Base-by-base conservation (phyloP, 352 stramenopile genomes). In the Phytophthora colocasiae region DNA sequence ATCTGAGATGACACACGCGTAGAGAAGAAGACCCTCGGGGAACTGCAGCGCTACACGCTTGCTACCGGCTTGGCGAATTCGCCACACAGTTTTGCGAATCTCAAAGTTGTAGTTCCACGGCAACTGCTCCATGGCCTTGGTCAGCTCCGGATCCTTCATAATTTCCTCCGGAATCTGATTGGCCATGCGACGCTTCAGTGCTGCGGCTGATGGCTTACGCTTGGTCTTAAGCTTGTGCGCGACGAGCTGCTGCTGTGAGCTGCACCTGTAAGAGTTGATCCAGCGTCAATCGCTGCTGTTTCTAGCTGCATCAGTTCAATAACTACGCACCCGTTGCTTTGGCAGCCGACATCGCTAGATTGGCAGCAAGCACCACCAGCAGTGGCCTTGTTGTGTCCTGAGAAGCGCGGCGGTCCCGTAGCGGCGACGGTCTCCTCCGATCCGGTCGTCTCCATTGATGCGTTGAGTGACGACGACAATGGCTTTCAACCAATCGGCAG, bases 101-200 rank as follows among this genome's bases (percentile, higher is more conserved):
- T 98, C 91, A 83, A 99, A 99, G 63, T 98, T 98, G 80, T 99
- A 99, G 71, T 99, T 99, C 63, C 81, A 86, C 14, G 98, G 98
- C 17, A 99, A 84, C 71, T 95, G 81, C 60, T 93, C 82, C n/a
- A 99, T 98, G 17, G 95, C 93, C 39, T 93, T 89, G 31, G 92
- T 89, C 27, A 99, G 80, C 66, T 90, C 83, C 1, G 78, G 70
- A 61, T 98, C 81, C 44, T 94, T 94, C 53, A 84, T 75, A 52
- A 98, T 98, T n/a, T 93, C 80, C 12, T 96, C 89, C 4, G 93
- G 94, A 63, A 97, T 96, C 66, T 95, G 89, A 63, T 94, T 96
- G 32, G 83, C 83, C 79, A 95, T 92, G 49, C 85, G 82, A 6
- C 87, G 83, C 56, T 81, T 89, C 8, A 81, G 36, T 4, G 75